Evolutionary conservation across 768 basidiomycete genomes (phyloP).

Genomic region (Termitomyces eurrhizus): DNA sequence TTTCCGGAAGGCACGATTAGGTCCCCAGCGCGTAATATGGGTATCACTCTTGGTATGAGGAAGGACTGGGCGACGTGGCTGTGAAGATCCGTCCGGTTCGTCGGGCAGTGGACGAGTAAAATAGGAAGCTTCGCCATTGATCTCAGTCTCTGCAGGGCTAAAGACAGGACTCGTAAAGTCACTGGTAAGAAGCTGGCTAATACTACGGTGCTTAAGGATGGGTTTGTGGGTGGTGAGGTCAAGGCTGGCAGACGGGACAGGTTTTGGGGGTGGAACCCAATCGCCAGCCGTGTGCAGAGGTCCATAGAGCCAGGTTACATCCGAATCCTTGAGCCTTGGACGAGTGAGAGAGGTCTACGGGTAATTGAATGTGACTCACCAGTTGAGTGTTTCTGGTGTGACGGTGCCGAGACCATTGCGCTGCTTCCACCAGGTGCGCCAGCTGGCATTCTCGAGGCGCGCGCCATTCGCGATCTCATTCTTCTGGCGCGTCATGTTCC

Average conservation of each 20-base stretch:
- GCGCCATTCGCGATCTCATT: constrained; percentile 95
- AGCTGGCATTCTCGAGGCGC: constrained; percentile 94
- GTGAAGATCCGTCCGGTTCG: constrained; percentile 6
- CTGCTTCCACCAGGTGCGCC: constrained; percentile 99
- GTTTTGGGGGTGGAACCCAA: constrained; percentile 51
- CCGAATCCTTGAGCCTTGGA: constrained; percentile 94
- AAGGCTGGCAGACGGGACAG: constrained; percentile 33
- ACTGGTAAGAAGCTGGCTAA: constrained; percentile 82
- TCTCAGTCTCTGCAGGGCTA: constrained; percentile 53
- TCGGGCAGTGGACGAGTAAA: constrained; percentile 2
- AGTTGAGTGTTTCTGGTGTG: constrained; percentile 96
- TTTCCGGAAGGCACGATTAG: constrained; percentile 49
- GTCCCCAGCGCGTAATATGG: constrained; percentile 58
- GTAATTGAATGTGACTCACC: constrained; percentile 50
- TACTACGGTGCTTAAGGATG: constrained; percentile 93
- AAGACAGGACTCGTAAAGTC: constrained; percentile 67
- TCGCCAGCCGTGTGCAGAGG: constrained; percentile 94
- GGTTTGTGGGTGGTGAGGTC: constrained; percentile 68
- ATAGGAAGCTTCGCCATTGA: constrained; percentile 39
- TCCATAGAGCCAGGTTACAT: constrained; percentile 99
- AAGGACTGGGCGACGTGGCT: constrained; percentile 51
- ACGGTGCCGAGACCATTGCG: constrained; percentile 93
- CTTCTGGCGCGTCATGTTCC: constrained; percentile 97
- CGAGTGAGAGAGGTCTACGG: constrained; percentile 4
- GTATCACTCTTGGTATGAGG: constrained; percentile 88